phyloP scores from a whole-genome alignment of 306 rosid species.

The Cajanus cajan region DNA sequence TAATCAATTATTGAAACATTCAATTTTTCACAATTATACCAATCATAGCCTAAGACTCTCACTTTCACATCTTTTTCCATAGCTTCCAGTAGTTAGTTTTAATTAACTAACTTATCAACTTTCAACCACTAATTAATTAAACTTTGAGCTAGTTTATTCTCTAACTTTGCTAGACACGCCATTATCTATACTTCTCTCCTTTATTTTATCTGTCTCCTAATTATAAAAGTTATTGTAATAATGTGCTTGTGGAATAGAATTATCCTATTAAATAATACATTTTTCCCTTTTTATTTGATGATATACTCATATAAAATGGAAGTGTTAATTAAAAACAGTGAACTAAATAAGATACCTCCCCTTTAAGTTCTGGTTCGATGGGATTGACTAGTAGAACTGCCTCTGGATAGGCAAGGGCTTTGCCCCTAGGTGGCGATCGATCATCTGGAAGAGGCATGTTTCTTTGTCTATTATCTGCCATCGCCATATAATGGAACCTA shows the following conservation, averaged over 20 bases:
- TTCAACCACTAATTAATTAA: background rate
- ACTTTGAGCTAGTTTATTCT: background rate
- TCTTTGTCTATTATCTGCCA: slow-evolving; percentile 87
- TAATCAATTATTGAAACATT: too few species aligned
- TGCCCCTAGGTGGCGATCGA: slow-evolving; percentile 52
- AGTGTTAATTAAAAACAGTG: background rate
- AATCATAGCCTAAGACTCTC: too few species aligned
- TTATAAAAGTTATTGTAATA: too few species aligned
- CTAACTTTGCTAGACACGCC: background rate
- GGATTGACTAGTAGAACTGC: slow-evolving; percentile 82
- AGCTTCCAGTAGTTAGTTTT: too few species aligned
- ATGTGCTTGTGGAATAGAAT: background rate
- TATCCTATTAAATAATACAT: background rate
- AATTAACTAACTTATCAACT: too few species aligned
- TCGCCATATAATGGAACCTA: slow-evolving; percentile 94
- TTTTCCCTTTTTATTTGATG: background rate
- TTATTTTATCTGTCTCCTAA: background rate
- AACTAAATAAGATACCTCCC: slow-evolving; percentile 54
- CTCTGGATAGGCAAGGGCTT: slow-evolving; percentile 71
- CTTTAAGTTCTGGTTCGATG: slow-evolving; percentile 62
- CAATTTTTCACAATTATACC: too few species aligned
- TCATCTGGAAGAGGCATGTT: slow-evolving; percentile 91
- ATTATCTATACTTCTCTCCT: background rate
- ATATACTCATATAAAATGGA: background rate
- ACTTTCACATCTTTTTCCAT: too few species aligned